Percentiles rank a stretch among this genome's conserved stretches.
Evolutionary conservation across 257 asterid species (phyloP).

Genomic region (Sherardia arvensis): DNA sequence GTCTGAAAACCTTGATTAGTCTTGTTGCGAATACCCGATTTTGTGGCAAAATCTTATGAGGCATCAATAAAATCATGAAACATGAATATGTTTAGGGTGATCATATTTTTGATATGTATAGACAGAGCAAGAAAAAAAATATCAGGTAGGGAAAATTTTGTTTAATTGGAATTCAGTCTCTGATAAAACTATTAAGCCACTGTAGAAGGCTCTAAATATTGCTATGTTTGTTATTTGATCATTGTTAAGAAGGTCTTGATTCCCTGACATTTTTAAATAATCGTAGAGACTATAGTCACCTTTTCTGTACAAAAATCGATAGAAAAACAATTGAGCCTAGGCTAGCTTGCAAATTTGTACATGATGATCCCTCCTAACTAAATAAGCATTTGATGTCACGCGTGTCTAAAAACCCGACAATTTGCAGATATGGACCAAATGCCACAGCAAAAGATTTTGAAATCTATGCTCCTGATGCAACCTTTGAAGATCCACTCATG

Average conservation of each 20-base stretch:
- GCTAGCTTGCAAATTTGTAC: background rate
- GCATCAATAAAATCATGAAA: background rate
- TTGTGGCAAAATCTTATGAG: background rate
- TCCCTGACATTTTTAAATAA: background rate
- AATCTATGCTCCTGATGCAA: conserved; percentile 67
- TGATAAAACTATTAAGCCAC: no score
- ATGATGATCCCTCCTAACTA: background rate
- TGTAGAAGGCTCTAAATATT: background rate
- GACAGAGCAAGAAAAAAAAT: no score
- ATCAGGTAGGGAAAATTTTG: background rate
- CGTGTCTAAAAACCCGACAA: background rate
- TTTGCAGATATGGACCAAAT: conserved; percentile 65
- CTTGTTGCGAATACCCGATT: background rate
- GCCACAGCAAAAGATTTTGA: conserved; percentile 69
- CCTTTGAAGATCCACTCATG: conserved; percentile 89
- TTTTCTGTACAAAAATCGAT: background rate
- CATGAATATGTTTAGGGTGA: no score
- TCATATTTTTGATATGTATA: no score
- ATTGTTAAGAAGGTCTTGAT: background rate
- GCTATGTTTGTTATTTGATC: background rate
- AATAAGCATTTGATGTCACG: background rate
- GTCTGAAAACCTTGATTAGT: background rate
- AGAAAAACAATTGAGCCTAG: background rate
- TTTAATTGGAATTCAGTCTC: background rate
- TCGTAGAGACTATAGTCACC: background rate